Evolutionary conservation across 805 yeast genomes (phyloP), one percentile per base, ranked within the genome.

Genomic region (Saccharomycopsis sp.): DNA sequence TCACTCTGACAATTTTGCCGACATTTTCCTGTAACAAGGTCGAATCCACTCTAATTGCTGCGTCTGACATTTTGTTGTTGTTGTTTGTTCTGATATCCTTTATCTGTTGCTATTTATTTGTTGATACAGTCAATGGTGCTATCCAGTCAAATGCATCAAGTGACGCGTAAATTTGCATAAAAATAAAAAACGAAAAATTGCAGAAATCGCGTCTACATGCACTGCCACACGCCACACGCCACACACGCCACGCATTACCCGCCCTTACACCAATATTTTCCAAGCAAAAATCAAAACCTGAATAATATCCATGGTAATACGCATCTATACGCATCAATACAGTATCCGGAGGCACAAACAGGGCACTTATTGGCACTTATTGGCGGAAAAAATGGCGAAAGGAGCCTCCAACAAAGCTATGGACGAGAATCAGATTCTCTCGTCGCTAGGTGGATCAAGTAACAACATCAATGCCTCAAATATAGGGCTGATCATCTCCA

Each of bases 11-110:
- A 14, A 54, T 47, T 29, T 54, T 52, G 47, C 50, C 56, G 15
- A 7, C 29, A 24, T 58, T 29, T 2, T n/a, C 17, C 14, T 53
- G 57, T 14, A 60, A 34, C n/a, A 53, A 17, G 25, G 58, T 55
- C 9, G 61, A 50, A 42, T 60, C 57, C 1, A 52, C 47, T 60
- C 63, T 60, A 17, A 52, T 34, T 24, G 57, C 50, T n/a, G 51
- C 51, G 14, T 58, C 61, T 9, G 62, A 47, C 62, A 59, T 59
- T 38, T 3, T 35, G n/a, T 24, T 41, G 12, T 17, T n/a, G 14
- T 35, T 35, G 41, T 35, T 9, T 35, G 8, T 35, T 9, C 14
- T 35, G 41, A 35, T 35, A 9, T 8, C 8, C 14, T 35, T 9
- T 35, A 35, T 35, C 14, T 35, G 14, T 35, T 35, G 14, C 14